A percentile compares a stretch with the other conserved stretches of the same genome.
phyloP scores from a whole-genome alignment of 768 basidiomycete genomes.

The Leucosporidium scottii region DNA sequence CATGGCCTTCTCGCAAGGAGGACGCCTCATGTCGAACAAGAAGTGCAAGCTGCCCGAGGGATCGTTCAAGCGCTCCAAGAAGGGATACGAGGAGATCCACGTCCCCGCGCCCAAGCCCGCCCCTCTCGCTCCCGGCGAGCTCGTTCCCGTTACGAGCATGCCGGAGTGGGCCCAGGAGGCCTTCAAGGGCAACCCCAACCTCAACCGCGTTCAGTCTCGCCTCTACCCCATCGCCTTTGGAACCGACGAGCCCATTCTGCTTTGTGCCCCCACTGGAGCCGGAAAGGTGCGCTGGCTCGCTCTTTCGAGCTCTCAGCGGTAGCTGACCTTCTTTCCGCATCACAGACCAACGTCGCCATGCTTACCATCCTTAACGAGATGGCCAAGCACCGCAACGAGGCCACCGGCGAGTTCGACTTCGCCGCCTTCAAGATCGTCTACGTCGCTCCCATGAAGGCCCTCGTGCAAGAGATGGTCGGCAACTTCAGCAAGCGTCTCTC shows the following conservation, averaged over 20 bases:
- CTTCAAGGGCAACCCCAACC: slow-evolving; percentile 62
- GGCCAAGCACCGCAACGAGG: slow-evolving; percentile 73
- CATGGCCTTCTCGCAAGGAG: slow-evolving; percentile 94
- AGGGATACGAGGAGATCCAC: slow-evolving; percentile 97
- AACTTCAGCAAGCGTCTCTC: slow-evolving; percentile 75
- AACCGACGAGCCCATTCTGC: slow-evolving; percentile 84
- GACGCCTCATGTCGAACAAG: slow-evolving; percentile 96
- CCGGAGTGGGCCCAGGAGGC: slow-evolving; percentile 83
- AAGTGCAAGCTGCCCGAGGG: slow-evolving; percentile 96
- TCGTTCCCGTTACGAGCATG: slow-evolving; percentile 63
- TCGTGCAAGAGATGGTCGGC: slow-evolving; percentile 97
- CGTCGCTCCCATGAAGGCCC: slow-evolving; percentile 97
- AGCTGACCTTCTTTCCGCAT: slow-evolving; percentile 28
- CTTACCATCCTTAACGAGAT: slow-evolving; percentile 87
- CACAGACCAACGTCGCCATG: slow-evolving; percentile 94
- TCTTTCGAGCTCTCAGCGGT: not conserved
- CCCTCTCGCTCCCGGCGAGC: slow-evolving; percentile 52
- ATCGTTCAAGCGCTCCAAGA: slow-evolving; percentile 90
- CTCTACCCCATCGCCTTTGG: slow-evolving; percentile 88
- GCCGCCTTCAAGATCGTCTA: slow-evolving; percentile 94
- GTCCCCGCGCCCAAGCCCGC: slow-evolving; percentile 86
- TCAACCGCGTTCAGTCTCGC: slow-evolving; percentile 91
- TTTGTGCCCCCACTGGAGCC: slow-evolving; percentile 97
- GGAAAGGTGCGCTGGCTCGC: slow-evolving; percentile 65
- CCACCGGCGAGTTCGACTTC: slow-evolving; percentile 70